Percentiles rank a stretch among this genome's conserved stretches.
Conservation (phyloP, 768 basidiomycete genomes). For the Naematelia aurantialba region DNA sequence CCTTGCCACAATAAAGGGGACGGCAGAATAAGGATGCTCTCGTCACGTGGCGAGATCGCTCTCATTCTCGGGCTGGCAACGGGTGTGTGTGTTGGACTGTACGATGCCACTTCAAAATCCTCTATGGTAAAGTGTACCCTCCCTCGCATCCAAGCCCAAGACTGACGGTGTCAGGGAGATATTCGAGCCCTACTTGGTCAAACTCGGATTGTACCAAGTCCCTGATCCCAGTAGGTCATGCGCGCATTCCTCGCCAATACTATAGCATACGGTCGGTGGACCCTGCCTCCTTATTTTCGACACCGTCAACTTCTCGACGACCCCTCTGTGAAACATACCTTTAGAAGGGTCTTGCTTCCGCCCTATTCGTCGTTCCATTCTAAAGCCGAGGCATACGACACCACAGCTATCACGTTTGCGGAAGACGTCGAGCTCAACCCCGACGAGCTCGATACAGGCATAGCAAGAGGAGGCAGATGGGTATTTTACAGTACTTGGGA, state of each 20-base stretch:
- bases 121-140: slow-evolving; percentile 23
- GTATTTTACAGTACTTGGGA: slow-evolving; percentile 50
- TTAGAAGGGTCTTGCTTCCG: slow-evolving; percentile 46
- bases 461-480: slow-evolving; percentile 43
- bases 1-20: too few relatives aligned
- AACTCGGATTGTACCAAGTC: slow-evolving; percentile 40
- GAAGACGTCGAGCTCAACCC: slow-evolving; percentile 43
- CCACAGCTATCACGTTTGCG: slow-evolving; percentile 39
- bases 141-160: not conserved
- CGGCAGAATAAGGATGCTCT: too few relatives aligned
- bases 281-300: slow-evolving; percentile 39
- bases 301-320: slow-evolving; percentile 42
- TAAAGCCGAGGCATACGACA: slow-evolving; percentile 31
- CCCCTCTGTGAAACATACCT: slow-evolving; percentile 29
- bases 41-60: too few relatives aligned
- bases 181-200: slow-evolving; percentile 43
- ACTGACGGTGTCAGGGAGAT: slow-evolving; percentile 38
- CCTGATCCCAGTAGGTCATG: slow-evolving; percentile 45
- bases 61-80: too few relatives aligned
- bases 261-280: slow-evolving; percentile 49
- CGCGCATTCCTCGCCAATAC: not conserved
- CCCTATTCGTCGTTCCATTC: slow-evolving; percentile 24
- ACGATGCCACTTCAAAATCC: slow-evolving; percentile 33
- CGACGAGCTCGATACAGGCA: slow-evolving; percentile 41
- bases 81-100: too few relatives aligned